Conservation (phyloP, 371 early-diverging fungal species). For the Apophysomyces sp. region DNA sequence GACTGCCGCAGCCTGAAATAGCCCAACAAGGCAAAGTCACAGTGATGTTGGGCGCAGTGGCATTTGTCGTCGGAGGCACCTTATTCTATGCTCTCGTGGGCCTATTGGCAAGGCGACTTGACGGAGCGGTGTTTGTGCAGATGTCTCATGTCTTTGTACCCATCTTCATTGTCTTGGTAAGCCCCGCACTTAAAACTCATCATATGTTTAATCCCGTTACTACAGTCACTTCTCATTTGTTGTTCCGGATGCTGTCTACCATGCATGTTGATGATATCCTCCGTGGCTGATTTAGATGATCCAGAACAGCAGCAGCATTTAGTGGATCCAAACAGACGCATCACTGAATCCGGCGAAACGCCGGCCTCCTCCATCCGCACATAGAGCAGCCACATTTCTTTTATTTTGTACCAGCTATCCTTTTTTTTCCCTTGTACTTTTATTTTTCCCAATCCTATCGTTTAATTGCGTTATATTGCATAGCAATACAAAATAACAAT, state of each 20-base stretch:
- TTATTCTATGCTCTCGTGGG: constrained; percentile 74
- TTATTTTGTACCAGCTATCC: constrained; percentile 1
- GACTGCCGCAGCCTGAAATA: constrained; percentile 48
- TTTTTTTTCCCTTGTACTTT: constrained; percentile 7
- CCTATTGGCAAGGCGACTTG: constrained; percentile 65
- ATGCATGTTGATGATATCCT: constrained; percentile 42
- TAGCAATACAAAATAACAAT: background rate
- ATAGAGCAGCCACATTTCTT: background rate
- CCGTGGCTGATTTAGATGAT: constrained; percentile 31
- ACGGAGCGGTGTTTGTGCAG: constrained; percentile 45
- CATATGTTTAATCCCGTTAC: background rate
- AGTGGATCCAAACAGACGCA: constrained; percentile 26
- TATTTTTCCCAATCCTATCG: constrained; percentile 3
- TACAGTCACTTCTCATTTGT: constrained; percentile 57
- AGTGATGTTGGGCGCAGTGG: constrained; percentile 46
- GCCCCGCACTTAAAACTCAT: constrained; percentile 13
- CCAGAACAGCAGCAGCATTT: constrained; percentile 17
- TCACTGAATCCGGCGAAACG: constrained; percentile 15
- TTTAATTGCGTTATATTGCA: background rate
- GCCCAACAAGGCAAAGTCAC: constrained; percentile 56
- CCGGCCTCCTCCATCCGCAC: background rate
- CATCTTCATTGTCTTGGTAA: constrained; percentile 71
- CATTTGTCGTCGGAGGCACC: constrained; percentile 50
- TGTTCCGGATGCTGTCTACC: constrained; percentile 80
- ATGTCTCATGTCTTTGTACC: constrained; percentile 75